Percentiles rank a stretch among this genome's conserved stretches.
Conservation (phyloP, 805 yeast species). For the Blastobotrys chiropterorum region DNA sequence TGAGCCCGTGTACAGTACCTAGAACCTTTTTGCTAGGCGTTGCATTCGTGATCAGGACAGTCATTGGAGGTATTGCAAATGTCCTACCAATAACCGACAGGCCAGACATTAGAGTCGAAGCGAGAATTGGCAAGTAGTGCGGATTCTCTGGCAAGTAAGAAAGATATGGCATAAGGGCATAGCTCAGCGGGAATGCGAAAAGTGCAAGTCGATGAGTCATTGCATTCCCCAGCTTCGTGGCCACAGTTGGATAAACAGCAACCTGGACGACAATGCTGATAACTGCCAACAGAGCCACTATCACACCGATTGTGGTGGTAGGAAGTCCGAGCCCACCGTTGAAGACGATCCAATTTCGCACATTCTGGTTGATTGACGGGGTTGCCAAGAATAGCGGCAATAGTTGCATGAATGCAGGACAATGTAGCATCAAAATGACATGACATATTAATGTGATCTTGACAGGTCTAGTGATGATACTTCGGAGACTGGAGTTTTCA, state of each 20-base stretch:
- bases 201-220: conserved; percentile 38
- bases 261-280: conserved; percentile 45
- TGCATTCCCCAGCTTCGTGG: conserved; percentile 42
- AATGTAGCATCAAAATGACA: conserved; percentile 38
- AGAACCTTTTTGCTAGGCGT: conserved; percentile 20
- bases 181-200: conserved; percentile 40
- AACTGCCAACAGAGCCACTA: conserved; percentile 48
- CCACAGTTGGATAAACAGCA: conserved; percentile 45
- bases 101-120: conserved; percentile 10
- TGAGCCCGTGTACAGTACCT: conserved; percentile 24
- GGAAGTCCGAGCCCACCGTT: conserved; percentile 48
- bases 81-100: conserved; percentile 19
- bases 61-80: conserved; percentile 24
- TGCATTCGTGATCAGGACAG: conserved; percentile 23
- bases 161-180: conserved; percentile 42
- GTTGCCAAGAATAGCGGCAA: conserved; percentile 49
- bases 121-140: conserved; percentile 2
- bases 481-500: conserved; percentile 4
- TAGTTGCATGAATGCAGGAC: conserved; percentile 46
- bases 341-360: conserved; percentile 40
- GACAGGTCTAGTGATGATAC: conserved; percentile 20
- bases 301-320: conserved; percentile 43
- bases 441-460: conserved; percentile 18
- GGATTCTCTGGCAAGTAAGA: conserved; percentile 16
- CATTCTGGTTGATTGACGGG: conserved; percentile 19